These are phyloP conservation scores for Lentinus tigrinus DNA, from an alignment of 768 basidiomycete genomes.

Conservation along the genomic window DNA sequence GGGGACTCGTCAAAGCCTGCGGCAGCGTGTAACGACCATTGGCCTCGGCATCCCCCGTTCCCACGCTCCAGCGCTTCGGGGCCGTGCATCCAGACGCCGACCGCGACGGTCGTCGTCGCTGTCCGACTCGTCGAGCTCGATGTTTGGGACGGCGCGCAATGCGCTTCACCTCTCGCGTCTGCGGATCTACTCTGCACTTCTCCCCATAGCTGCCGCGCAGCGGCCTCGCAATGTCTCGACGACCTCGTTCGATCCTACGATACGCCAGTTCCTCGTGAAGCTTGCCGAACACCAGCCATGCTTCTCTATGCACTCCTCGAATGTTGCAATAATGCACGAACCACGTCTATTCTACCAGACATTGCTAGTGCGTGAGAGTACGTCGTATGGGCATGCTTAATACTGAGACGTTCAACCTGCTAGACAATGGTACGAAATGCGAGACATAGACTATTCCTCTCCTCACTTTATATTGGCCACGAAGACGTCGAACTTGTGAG, in stretches of 20 bases:
- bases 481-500: slow-evolving; percentile 78
- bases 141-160: slow-evolving; percentile 18
- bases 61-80: slow-evolving; percentile 5
- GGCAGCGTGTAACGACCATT: slow-evolving; percentile 12
- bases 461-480: slow-evolving; percentile 85
- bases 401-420: neutral
- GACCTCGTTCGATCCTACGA: slow-evolving; percentile 20
- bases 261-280: slow-evolving; percentile 23
- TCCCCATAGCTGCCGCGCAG: slow-evolving; percentile 4
- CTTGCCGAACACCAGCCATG: slow-evolving; percentile 29
- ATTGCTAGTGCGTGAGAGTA: slow-evolving; percentile 23
- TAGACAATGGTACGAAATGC: slow-evolving; percentile 82
- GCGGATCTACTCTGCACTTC: slow-evolving; percentile 5
- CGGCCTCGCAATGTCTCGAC: slow-evolving; percentile 15
- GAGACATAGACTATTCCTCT: slow-evolving; percentile 78
- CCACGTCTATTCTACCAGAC: slow-evolving; percentile 26
- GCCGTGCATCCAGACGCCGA: neutral
- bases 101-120: neutral
- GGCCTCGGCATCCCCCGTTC: slow-evolving; percentile 15
- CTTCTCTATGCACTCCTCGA: slow-evolving; percentile 23
- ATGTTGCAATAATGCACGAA: slow-evolving; percentile 25
- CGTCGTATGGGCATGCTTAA: neutral
- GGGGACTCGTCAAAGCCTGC: neutral
- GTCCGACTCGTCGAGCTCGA: slow-evolving; percentile 7
- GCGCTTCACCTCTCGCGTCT: slow-evolving; percentile 10